A percentile compares a stretch with the other conserved stretches of the same genome.
phyloP scores from a whole-genome alignment of 179 eudicot species.

The Gypsophila paniculata region DNA sequence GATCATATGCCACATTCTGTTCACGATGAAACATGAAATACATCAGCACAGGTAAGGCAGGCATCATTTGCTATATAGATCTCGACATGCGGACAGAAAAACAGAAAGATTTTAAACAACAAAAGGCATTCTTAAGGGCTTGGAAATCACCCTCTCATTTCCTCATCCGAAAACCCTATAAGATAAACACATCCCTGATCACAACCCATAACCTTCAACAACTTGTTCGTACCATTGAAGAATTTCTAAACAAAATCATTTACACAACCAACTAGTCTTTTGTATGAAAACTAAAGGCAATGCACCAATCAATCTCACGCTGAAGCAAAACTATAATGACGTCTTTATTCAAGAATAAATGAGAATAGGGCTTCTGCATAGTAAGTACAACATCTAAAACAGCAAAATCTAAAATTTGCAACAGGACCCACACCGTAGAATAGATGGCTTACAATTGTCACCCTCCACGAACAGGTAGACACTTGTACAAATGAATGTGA shows the following conservation, averaged over 20 bases:
- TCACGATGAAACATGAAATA: slow-evolving; percentile 8
- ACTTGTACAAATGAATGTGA: too few species aligned
- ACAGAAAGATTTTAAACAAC: not conserved
- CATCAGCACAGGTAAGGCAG: slow-evolving; percentile 2
- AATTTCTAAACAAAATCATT: not conserved
- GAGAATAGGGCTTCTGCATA: not conserved
- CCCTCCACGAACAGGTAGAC: not conserved
- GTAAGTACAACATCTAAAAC: not conserved
- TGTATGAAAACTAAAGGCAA: not conserved
- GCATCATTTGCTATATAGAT: not conserved
- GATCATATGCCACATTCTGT: slow-evolving; percentile 83
- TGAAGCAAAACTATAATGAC: not conserved
- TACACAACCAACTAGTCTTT: not conserved
- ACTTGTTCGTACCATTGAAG: not conserved
- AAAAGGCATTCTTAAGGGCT: not conserved
- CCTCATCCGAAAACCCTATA: not conserved
- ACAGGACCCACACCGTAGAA: not conserved
- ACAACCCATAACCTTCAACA: not conserved
- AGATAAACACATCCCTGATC: not conserved
- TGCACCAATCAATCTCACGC: not conserved
- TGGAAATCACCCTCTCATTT: not conserved
- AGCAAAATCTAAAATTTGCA: not conserved
- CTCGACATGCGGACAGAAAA: not conserved
- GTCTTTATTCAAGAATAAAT: too few species aligned
- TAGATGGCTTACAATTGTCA: not conserved